Evolutionary conservation across 2,329 filamentous ascomycete species (phyloP).

Genomic region (Annulohypoxylon truncatum): DNA sequence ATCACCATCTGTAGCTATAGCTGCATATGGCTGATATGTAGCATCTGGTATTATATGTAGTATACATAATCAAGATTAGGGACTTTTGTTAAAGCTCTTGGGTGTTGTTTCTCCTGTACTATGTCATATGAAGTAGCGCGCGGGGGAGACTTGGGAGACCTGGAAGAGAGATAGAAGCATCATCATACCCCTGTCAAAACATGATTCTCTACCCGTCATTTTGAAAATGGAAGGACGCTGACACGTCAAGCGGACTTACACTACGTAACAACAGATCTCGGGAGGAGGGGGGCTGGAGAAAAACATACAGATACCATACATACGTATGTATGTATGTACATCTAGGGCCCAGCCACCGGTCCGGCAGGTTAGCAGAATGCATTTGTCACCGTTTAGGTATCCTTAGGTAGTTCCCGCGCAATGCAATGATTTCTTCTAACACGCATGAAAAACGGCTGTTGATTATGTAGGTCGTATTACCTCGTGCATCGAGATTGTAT

Average conservation of each 20-base stretch:
- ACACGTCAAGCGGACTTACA: conserved; percentile 37
- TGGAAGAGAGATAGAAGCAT: conserved; percentile 10
- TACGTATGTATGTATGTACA: background rate
- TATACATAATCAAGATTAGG: conserved; percentile 6
- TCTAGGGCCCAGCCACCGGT: conserved; percentile 33
- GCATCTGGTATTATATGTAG: background rate
- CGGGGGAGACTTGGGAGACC: conserved; percentile 31
- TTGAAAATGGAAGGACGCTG: conserved; percentile 27
- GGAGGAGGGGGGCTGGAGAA: conserved; percentile 31
- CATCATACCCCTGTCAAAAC: conserved; percentile 31
- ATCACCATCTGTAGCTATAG: conserved; percentile 6
- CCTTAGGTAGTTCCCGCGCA: background rate
- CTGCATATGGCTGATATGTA: background rate
- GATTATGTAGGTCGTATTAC: conserved; percentile 25
- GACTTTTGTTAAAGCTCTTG: conserved; percentile 24
- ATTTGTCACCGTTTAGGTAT: conserved; percentile 24
- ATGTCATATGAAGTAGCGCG: conserved; percentile 30
- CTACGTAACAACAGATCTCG: conserved; percentile 38
- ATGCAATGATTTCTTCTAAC: conserved; percentile 9
- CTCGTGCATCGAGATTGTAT: conserved; percentile 25
- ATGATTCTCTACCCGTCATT: conserved; percentile 31
- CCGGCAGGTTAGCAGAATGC: conserved; percentile 26
- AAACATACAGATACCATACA: background rate
- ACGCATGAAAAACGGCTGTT: conserved; percentile 19
- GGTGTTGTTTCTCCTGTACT: too few species aligned